These are phyloP conservation scores for Stagonosporopsis vannaccii DNA, from an alignment of 2,329 filamentous ascomycete species.

Conservation along the genomic window DNA sequence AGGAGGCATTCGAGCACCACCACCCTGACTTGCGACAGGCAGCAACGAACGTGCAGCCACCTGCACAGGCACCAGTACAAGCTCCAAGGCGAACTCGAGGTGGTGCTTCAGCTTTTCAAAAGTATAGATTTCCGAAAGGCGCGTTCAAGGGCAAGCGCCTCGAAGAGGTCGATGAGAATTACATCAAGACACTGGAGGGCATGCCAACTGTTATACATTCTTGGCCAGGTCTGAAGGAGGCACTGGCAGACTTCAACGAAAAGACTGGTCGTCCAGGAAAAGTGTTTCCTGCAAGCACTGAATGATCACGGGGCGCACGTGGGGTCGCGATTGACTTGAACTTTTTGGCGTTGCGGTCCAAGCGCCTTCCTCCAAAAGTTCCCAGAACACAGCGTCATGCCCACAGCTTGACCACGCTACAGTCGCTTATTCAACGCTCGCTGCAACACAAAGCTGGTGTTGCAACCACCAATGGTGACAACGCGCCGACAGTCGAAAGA, in stretches of 20 bases:
- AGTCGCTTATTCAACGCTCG: background rate
- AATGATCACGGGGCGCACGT: slow-evolving; percentile 5
- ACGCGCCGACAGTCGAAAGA: slow-evolving; percentile 11
- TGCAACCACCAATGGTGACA: slow-evolving; percentile 7
- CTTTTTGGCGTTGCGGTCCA: slow-evolving; percentile 11
- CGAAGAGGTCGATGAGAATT: slow-evolving; percentile 28
- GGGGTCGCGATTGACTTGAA: slow-evolving; percentile 15
- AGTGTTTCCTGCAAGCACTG: background rate
- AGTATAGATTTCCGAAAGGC: slow-evolving; percentile 23
- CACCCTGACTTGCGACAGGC: slow-evolving; percentile 26
- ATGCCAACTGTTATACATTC: slow-evolving; percentile 25
- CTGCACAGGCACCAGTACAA: slow-evolving; percentile 8
- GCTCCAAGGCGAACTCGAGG: slow-evolving; percentile 10
- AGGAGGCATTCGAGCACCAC: slow-evolving; percentile 36
- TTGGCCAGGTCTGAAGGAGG: slow-evolving; percentile 29
- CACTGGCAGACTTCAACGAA: slow-evolving; percentile 29
- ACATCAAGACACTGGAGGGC: slow-evolving; percentile 29
- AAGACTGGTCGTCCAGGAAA: slow-evolving; percentile 28
- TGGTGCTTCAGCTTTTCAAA: slow-evolving; percentile 6
- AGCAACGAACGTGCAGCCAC: slow-evolving; percentile 9
- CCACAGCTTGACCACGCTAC: background rate
- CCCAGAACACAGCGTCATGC: slow-evolving; percentile 1
- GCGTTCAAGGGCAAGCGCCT: slow-evolving; percentile 21
- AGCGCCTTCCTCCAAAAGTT: slow-evolving; percentile 7
- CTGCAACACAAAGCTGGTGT: background rate